phyloP scores from a whole-genome alignment of 2,329 filamentous ascomycete genomes.

The Ceratocystiopsis brevicomis region DNA sequence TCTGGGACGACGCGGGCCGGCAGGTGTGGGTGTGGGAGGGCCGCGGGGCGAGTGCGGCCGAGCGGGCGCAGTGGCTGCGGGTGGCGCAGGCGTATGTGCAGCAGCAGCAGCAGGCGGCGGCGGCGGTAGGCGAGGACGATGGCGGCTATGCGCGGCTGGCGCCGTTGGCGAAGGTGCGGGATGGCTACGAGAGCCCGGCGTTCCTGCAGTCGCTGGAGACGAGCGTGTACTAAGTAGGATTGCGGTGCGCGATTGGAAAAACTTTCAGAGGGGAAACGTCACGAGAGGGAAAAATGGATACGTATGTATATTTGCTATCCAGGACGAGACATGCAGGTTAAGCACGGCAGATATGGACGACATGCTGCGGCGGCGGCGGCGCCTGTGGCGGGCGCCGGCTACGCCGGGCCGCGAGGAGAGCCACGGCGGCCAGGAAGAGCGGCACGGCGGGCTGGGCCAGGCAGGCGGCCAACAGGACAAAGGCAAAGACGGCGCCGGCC shows the following conservation, averaged over 20 bases:
- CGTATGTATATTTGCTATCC: no score
- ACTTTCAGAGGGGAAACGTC: no score
- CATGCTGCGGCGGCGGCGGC: no score
- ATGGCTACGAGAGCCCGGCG: constrained; percentile 34
- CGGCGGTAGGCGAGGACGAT: constrained; percentile 11
- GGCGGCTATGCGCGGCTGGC: constrained; percentile 18
- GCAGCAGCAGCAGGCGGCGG: constrained; percentile 22
- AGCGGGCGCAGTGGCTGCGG: constrained; percentile 41
- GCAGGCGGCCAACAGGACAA: neutral
- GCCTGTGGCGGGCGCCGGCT: neutral
- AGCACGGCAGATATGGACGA: no score
- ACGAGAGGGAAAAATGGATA: no score
- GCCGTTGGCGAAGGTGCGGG: constrained; percentile 36
- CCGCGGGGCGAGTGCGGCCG: constrained; percentile 32
- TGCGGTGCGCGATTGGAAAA: no score
- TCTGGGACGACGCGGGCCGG: constrained; percentile 38
- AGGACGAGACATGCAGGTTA: no score
- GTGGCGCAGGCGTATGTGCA: constrained; percentile 36
- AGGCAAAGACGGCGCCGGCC: neutral
- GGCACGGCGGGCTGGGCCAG: neutral
- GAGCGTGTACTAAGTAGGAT: no score
- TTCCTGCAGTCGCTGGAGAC: constrained; percentile 22
- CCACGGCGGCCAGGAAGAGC: neutral
- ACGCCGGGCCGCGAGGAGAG: neutral
- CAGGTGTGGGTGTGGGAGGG: constrained; percentile 51